Evolutionary conservation across 805 yeast genomes (phyloP).

Genomic region (Nakazawaea pomicola): DNA sequence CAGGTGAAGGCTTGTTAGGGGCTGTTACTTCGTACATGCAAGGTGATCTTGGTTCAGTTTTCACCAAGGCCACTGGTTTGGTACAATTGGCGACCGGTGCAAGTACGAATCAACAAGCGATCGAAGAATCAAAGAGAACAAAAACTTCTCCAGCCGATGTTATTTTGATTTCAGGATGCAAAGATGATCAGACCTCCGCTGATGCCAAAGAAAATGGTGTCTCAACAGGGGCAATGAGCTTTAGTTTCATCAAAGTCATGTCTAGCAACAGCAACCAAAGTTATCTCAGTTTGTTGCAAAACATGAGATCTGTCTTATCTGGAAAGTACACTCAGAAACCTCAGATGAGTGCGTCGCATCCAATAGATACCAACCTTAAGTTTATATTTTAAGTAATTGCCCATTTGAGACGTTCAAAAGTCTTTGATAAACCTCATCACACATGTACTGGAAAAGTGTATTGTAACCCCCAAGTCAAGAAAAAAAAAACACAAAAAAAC

Average conservation of each 20-base stretch:
- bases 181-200: conserved; percentile 68
- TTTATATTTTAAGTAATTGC: conserved; percentile 26
- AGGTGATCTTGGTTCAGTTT: conserved; percentile 45
- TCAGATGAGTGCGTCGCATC: conserved; percentile 76
- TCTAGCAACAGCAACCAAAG: conserved; percentile 57
- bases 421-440: too few species aligned
- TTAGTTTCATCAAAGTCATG: conserved; percentile 60
- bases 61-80: conserved; percentile 38
- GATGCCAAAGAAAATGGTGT: conserved; percentile 62
- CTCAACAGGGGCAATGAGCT: conserved; percentile 75
- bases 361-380: conserved; percentile 53
- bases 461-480: conserved; percentile 20
- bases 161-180: conserved; percentile 64
- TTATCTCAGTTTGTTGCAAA: conserved; percentile 63
- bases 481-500: conserved; percentile 20
- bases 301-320: conserved; percentile 56
- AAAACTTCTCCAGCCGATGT: conserved; percentile 69
- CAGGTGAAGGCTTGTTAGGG: conserved; percentile 59
- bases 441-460: too few species aligned
- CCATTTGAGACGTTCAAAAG: too few species aligned
- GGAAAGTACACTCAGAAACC: conserved; percentile 77
- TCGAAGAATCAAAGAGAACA: conserved; percentile 36
- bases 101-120: conserved; percentile 25
- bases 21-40: conserved; percentile 56
- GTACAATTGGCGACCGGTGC: conserved; percentile 35